Percentiles rank a stretch among this genome's conserved stretches.
phyloP scores from a whole-genome alignment of 768 basidiomycete species.

The Macrolepiota dolichaula region DNA sequence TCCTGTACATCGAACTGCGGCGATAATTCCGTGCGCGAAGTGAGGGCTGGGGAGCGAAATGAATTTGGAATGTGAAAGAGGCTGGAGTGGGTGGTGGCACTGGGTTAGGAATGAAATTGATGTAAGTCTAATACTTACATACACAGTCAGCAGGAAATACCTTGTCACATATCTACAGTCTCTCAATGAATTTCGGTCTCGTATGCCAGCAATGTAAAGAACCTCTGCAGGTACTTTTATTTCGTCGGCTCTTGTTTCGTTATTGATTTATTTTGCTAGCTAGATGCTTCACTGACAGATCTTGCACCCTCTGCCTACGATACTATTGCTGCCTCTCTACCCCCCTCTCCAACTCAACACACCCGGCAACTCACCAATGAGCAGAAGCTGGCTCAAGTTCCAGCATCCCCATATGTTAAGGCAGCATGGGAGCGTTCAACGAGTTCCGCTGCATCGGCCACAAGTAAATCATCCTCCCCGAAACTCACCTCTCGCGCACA shows the following conservation, averaged over 20 bases:
- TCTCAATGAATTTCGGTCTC: slow-evolving; percentile 39
- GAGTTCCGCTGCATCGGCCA: slow-evolving; percentile 24
- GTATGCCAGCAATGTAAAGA: slow-evolving; percentile 92
- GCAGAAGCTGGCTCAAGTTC: slow-evolving; percentile 41
- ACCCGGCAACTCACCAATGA: slow-evolving; percentile 10
- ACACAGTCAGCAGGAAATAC: neutral
- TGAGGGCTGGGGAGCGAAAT: neutral
- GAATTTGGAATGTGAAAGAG: neutral
- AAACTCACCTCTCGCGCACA: slow-evolving; percentile 52
- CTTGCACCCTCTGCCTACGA: slow-evolving; percentile 86
- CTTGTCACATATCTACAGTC: slow-evolving; percentile 8
- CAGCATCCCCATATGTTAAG: slow-evolving; percentile 50
- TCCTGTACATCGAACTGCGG: neutral
- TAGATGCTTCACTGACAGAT: slow-evolving; percentile 90
- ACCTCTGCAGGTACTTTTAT: slow-evolving; percentile 65
- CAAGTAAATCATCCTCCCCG: slow-evolving; percentile 26
- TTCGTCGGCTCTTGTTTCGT: slow-evolving; percentile 5
- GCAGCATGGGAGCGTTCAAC: slow-evolving; percentile 62
- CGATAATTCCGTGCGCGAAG: neutral
- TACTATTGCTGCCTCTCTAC: slow-evolving; percentile 70
- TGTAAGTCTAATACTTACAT: neutral
- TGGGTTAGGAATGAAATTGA: neutral
- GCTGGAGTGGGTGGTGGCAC: neutral
- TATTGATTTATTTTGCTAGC: slow-evolving; percentile 33
- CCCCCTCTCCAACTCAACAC: slow-evolving; percentile 44